Conservation (phyloP, 2,329 filamentous ascomycete genomes). For the Hypoxylon sp. region DNA sequence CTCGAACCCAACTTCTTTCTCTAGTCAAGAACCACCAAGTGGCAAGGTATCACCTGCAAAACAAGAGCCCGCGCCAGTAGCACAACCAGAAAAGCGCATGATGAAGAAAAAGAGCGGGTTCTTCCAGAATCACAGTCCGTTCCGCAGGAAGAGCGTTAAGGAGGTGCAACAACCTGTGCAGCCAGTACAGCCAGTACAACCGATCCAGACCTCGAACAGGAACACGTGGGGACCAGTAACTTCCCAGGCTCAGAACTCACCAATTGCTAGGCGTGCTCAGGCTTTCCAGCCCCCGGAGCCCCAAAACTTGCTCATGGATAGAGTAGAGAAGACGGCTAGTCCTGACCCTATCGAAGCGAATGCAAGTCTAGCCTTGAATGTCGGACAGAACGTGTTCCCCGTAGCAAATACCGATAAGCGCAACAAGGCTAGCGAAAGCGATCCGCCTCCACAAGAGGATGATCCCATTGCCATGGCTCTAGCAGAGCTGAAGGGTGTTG, state of each 20-base stretch:
- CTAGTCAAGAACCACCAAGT: slow-evolving; percentile 84
- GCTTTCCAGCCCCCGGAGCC: slow-evolving; percentile 59
- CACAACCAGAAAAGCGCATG: slow-evolving; percentile 75
- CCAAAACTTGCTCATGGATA: slow-evolving; percentile 59
- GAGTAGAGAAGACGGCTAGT: slow-evolving; percentile 65
- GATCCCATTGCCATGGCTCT: slow-evolving; percentile 95
- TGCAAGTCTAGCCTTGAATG: slow-evolving; percentile 91
- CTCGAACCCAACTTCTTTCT: slow-evolving; percentile 89
- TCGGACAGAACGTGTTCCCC: slow-evolving; percentile 96
- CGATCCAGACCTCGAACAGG: slow-evolving; percentile 61
- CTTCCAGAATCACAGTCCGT: slow-evolving; percentile 93
- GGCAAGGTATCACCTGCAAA: slow-evolving; percentile 83
- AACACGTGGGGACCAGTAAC: slow-evolving; percentile 70
- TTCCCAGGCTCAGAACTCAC: slow-evolving; percentile 37
- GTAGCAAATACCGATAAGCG: slow-evolving; percentile 83
- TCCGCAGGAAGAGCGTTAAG: slow-evolving; percentile 91
- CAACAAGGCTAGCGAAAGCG: slow-evolving; percentile 59
- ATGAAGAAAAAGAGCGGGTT: slow-evolving; percentile 84
- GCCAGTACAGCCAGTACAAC: slow-evolving; percentile 66
- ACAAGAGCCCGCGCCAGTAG: slow-evolving; percentile 63
- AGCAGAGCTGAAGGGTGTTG: slow-evolving; percentile 90
- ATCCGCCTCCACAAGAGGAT: slow-evolving; percentile 66
- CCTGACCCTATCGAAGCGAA: slow-evolving; percentile 92
- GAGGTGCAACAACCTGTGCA: slow-evolving; percentile 62
- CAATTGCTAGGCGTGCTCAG: slow-evolving; percentile 57